phyloP scores from a whole-genome alignment of 345 rosid species.

The Murraya paniculata region DNA sequence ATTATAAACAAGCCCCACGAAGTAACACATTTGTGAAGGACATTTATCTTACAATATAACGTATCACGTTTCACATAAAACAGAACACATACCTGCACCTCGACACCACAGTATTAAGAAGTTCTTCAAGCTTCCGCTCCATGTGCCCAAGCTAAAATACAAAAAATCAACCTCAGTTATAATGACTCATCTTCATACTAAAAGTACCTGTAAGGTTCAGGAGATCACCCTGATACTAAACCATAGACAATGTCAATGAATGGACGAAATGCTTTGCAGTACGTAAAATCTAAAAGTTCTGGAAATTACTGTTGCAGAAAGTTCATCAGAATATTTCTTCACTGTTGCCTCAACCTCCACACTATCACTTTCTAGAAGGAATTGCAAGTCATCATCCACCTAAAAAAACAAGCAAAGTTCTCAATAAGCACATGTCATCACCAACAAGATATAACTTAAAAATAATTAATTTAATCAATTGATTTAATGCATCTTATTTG shows the following conservation, averaged over 20 bases:
- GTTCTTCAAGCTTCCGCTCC: slow-evolving; percentile 51
- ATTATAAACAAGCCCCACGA: not conserved
- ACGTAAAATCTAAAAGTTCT: slow-evolving; percentile 6
- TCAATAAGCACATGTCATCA: no score
- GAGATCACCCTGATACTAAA: not conserved
- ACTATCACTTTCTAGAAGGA: slow-evolving; percentile 37
- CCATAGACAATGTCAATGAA: not conserved
- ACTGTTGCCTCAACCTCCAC: slow-evolving; percentile 30
- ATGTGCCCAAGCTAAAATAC: slow-evolving; percentile 42
- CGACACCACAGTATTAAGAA: slow-evolving; percentile 40
- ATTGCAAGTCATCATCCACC: slow-evolving; percentile 47
- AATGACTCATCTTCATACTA: not conserved
- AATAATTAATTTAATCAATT: not conserved
- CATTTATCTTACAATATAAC: not conserved
- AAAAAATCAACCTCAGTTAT: slow-evolving; percentile 2
- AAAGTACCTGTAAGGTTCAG: not conserved
- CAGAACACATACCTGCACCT: slow-evolving; percentile 39
- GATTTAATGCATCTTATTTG: not conserved
- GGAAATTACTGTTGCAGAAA: slow-evolving; percentile 35
- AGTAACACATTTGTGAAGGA: not conserved
- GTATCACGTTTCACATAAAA: not conserved
- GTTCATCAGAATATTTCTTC: slow-evolving; percentile 50
- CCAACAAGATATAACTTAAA: not conserved
- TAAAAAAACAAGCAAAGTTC: slow-evolving; percentile 17
- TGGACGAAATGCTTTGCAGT: not conserved